A percentile compares a stretch with the other conserved stretches of the same genome.
phyloP scores from a whole-genome alignment of 371 early-diverging fungal genomes.

The Mortierella sp. region DNA sequence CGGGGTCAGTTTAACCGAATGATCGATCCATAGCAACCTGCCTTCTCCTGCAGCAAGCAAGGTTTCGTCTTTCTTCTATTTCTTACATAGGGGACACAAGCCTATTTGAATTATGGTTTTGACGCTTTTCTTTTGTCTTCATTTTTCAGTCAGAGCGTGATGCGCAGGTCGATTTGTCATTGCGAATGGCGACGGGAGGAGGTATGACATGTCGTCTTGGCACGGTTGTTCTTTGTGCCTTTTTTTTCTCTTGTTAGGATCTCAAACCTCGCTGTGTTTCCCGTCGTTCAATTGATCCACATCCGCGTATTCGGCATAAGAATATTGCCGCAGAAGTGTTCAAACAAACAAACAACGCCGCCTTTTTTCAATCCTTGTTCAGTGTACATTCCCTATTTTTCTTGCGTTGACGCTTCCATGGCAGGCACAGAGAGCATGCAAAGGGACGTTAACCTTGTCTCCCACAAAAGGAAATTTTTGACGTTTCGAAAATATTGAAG shows the following conservation, averaged over 20 bases:
- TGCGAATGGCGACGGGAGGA: background rate
- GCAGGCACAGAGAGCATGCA: background rate
- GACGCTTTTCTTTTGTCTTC: background rate
- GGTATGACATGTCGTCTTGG: too few species aligned
- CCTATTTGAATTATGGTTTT: conserved; percentile 8
- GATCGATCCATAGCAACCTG: background rate
- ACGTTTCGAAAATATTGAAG: background rate
- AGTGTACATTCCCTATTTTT: background rate
- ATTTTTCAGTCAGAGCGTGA: background rate
- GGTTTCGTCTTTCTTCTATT: background rate
- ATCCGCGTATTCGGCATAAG: background rate
- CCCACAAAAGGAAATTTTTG: background rate
- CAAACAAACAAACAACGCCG: background rate
- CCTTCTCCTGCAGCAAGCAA: background rate
- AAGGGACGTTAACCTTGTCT: background rate
- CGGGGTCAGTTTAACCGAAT: conserved; percentile 3
- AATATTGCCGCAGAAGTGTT: background rate
- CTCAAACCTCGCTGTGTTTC: background rate
- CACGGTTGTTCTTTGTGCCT: too few species aligned
- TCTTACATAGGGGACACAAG: background rate
- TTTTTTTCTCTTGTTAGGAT: too few species aligned
- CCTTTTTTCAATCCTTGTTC: background rate
- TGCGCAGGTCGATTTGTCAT: background rate
- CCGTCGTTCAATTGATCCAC: background rate
- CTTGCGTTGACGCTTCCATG: background rate